Percentiles rank a stretch among this genome's conserved stretches.
Conservation (phyloP, 371 early-diverging fungal species). For the Umbelopsis sp. region DNA sequence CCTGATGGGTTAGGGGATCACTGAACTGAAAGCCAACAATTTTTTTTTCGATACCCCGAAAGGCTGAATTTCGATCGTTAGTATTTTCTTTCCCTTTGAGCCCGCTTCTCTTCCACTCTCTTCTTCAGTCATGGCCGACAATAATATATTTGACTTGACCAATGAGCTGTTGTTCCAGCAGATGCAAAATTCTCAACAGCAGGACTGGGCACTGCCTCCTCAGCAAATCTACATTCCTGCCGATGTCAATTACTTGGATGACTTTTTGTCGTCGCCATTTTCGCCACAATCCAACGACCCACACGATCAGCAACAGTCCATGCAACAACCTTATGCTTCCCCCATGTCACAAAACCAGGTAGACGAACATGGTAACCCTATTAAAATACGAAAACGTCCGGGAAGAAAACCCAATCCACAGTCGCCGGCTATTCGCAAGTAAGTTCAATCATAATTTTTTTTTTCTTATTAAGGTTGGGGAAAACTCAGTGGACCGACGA, state of each 20-base stretch:
- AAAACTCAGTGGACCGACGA: too few species aligned
- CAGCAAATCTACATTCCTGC: constrained; percentile 14
- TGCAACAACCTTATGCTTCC: constrained; percentile 11
- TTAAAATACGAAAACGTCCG: constrained; percentile 58
- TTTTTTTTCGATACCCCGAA: too few species aligned
- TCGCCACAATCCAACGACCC: neutral
- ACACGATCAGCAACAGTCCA: constrained; percentile 22
- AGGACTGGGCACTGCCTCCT: constrained; percentile 13
- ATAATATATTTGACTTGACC: constrained; percentile 15
- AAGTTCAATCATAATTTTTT: neutral
- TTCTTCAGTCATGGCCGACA: constrained; percentile 4
- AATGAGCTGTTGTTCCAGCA: constrained; percentile 14
- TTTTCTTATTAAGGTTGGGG: neutral
- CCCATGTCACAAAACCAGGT: neutral
- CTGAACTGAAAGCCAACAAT: too few species aligned
- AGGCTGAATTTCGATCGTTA: too few species aligned
- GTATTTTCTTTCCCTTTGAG: neutral
- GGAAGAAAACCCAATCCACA: constrained; percentile 79
- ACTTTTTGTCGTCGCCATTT: neutral
- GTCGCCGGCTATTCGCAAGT: constrained; percentile 67
- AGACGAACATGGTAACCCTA: constrained; percentile 22
- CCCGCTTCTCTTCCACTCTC: neutral
- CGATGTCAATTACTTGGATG: constrained; percentile 11
- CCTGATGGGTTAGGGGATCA: too few species aligned
- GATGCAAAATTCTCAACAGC: constrained; percentile 13